Evolutionary conservation across 192 early-diverging fungal genomes (phyloP), one percentile per base, ranked within the genome.

Genomic region (Paraglomus occultum): DNA sequence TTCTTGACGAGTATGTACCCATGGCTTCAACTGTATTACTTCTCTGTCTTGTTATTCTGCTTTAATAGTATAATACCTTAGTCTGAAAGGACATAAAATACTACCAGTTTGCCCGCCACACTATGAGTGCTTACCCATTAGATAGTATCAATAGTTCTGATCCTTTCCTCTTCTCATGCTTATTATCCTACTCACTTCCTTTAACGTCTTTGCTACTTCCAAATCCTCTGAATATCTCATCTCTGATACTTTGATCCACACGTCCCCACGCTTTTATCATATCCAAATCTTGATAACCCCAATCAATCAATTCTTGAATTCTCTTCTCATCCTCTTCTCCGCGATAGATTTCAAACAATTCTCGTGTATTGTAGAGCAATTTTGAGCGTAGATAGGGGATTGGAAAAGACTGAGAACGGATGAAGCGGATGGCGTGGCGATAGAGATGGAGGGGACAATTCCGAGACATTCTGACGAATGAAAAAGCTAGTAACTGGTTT

Each of bases 331-430:
- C 45, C 8, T 4, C 12, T 15, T 64, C 62, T 39, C 40, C 14
- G 17, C 46, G 62, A 64, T 64, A 31, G 20, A 64, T 64, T 49
- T 64, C 62, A 23, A 64, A 64, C n/a, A 64, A 46, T 6, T 64
- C 62, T 18, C 62, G 62, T 0, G 44, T 31, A 46, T 64, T 64
- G 45, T 64, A 31, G 6, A 12, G 40, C 20, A 64, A 10, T 23
- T 64, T 64, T 18, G 62, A 22, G 31, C 12, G 38, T 8, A 64
- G 20, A 46, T 64, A 64, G 11, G 15, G 43, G 49, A 64, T 48
- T 18, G 62, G 62, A 40, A 64, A 23, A 5, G 43, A 18, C 6
- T 22, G 44, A 5, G 62, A 64, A 2, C 62, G 46, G 6, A 64
- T 6, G 38, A 48, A 64, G 8, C 62, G 62, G 49, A 64, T 43